Conservation (phyloP, 176 grass and related monocot species). For the Musa beccarii region DNA sequence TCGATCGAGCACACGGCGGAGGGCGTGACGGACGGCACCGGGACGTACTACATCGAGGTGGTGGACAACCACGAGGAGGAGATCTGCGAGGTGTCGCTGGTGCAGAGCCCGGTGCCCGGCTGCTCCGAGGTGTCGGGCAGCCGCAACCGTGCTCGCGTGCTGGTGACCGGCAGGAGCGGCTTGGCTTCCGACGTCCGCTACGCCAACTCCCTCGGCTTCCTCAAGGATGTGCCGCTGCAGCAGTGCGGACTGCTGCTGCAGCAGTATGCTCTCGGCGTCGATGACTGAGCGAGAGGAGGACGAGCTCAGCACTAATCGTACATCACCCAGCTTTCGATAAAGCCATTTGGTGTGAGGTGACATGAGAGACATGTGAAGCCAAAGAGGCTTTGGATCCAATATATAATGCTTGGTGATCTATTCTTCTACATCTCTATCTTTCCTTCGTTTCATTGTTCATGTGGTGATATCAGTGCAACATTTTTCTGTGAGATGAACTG, state of each 20-base stretch:
- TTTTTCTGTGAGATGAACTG: too few relatives aligned
- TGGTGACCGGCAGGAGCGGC: conserved; percentile 21
- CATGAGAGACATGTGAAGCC: too few relatives aligned
- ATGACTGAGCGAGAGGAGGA: conserved; percentile 6
- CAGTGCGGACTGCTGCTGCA: conserved; percentile 43
- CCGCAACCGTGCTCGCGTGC: conserved; percentile 37
- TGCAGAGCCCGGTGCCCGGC: neutral
- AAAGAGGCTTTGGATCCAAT: too few relatives aligned
- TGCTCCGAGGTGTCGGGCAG: neutral
- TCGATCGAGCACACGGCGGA: conserved; percentile 23
- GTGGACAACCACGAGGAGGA: conserved; percentile 49
- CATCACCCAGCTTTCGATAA: too few relatives aligned
- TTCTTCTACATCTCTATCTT: too few relatives aligned
- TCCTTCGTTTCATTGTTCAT: too few relatives aligned
- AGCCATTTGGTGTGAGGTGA: too few relatives aligned
- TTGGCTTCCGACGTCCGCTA: conserved; percentile 29
- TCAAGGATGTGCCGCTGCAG: conserved; percentile 47
- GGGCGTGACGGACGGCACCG: conserved; percentile 37
- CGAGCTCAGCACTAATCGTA: neutral
- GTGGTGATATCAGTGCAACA: too few relatives aligned
- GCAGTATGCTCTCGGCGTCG: conserved; percentile 19
- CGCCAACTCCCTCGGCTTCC: conserved; percentile 61
- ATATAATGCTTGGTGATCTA: too few relatives aligned
- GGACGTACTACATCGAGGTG: conserved; percentile 47
- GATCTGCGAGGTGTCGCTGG: conserved; percentile 58